Evolutionary conservation across 306 rosid genomes (phyloP).

Genomic region (Fragaria nilgerrensis): DNA sequence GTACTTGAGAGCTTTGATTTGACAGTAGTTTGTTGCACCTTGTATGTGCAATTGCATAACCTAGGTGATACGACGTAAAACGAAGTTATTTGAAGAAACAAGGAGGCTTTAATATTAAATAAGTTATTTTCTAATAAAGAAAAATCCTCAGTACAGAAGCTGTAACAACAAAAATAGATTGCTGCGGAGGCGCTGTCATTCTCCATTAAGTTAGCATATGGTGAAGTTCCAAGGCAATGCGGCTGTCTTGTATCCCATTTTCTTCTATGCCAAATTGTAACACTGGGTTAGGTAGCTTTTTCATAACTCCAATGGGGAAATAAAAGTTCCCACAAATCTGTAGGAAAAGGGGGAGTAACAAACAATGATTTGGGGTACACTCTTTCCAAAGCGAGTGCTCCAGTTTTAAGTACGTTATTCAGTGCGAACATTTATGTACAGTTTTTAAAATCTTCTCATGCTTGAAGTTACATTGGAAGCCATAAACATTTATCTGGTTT

Average conservation of each 20-base stretch:
- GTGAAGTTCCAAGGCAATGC: neutral
- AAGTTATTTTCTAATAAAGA: neutral
- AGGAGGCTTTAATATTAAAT: neutral
- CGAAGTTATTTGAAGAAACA: neutral
- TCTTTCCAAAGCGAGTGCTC: neutral
- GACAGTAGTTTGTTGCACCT: neutral
- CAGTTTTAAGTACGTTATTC: neutral
- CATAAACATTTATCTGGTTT: neutral
- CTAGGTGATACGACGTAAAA: neutral
- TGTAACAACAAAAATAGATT: neutral
- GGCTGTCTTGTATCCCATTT: neutral
- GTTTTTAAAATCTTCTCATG: neutral
- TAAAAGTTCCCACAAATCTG: neutral
- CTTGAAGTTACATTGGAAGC: neutral
- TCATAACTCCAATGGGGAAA: neutral
- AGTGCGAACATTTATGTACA: neutral
- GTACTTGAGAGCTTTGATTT: neutral
- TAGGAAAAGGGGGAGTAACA: neutral
- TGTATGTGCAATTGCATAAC: neutral
- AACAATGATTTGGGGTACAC: neutral
- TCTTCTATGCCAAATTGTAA: neutral
- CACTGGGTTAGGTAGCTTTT: neutral
- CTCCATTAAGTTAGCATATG: neutral
- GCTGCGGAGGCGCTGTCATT: neutral
- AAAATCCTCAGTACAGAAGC: neutral